Evolutionary conservation across 2,329 filamentous ascomycete species (phyloP), one percentile per base, ranked within the genome.

Genomic region (Aspergillus aculeatus): DNA sequence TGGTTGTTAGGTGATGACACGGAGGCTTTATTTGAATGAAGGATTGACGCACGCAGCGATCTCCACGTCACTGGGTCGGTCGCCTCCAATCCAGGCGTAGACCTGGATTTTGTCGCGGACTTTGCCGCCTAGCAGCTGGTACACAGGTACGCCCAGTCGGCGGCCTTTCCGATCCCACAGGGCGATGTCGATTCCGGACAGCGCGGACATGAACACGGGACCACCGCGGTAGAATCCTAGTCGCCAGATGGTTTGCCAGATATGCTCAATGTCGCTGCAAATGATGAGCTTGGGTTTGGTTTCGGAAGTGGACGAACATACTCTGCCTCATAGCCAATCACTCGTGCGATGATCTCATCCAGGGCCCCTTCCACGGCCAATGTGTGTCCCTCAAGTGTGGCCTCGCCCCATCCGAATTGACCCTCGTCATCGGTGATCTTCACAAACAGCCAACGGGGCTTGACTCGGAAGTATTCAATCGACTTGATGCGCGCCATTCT

Each of bases 11-110:
- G 2, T 3, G 1, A 11, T 3, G 7, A 26, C 4, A 26, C 26
- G n/a, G 12, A n/a, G n/a, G n/a, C n/a, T n/a, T n/a, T n/a, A n/a
- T n/a, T n/a, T n/a, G n/a, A n/a, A n/a, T n/a, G n/a, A n/a, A 29
- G 5, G 32, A 19, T 44, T 2, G 10, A 55, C 53, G 85, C 83
- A 60, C 83, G 82, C 71, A 67, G 87, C 84, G 2, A 66, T 68
- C 59, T 86, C 84, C 2, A 92, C 83, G 65, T 91, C 89, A 7
- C 77, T 73, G 0, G 90, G 90, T 4, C 88, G 78, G 65, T 92
- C 89, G 2, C 89, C 89, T 4, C 89, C 89, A 60, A 92, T 92
- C 89, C 90, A 92, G 14, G 86, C 86, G 69, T 92, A 92, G 0
- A 92, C 89, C 62, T 86, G 85, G 14, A 91, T 76, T 67, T 87